phyloP scores from a whole-genome alignment of 2,329 filamentous ascomycete genomes.

The Cordyceps javanica region DNA sequence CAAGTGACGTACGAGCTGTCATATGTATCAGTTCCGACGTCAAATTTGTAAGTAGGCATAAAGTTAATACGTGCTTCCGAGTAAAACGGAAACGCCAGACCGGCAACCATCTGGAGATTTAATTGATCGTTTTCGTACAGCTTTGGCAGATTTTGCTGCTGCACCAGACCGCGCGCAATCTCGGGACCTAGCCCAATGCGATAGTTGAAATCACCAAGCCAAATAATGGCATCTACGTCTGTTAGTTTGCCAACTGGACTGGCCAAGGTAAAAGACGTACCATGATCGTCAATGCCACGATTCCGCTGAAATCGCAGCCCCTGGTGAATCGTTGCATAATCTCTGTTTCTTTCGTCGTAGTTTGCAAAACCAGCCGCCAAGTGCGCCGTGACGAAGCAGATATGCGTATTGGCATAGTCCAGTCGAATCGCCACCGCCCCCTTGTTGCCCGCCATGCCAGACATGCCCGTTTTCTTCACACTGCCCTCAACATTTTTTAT shows the following conservation, averaged over 20 bases:
- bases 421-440: constrained; percentile 94
- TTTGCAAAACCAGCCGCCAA: constrained; percentile 93
- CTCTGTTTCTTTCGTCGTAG: constrained; percentile 90
- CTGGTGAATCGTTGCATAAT: constrained; percentile 83
- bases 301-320: constrained; percentile 89
- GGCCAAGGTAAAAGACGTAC: constrained; percentile 30
- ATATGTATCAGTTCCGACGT: constrained; percentile 81
- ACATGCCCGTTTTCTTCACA: constrained; percentile 91
- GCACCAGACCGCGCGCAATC: constrained; percentile 67
- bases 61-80: constrained; percentile 86
- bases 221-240: constrained; percentile 64
- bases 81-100: constrained; percentile 83
- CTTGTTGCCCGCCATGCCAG: constrained; percentile 96
- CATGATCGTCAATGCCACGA: constrained; percentile 84
- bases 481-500: constrained; percentile 97
- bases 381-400: constrained; percentile 96
- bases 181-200: constrained; percentile 82
- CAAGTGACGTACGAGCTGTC: constrained; percentile 68
- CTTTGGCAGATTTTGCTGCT: constrained; percentile 64
- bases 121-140: constrained; percentile 93
- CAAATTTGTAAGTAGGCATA: constrained; percentile 91
- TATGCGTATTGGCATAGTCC: constrained; percentile 84
- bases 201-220: constrained; percentile 98
- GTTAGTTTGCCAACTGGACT: constrained; percentile 17
- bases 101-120: constrained; percentile 94